phyloP scores from a whole-genome alignment of 805 yeast species.

The Starmerella bacillaris region DNA sequence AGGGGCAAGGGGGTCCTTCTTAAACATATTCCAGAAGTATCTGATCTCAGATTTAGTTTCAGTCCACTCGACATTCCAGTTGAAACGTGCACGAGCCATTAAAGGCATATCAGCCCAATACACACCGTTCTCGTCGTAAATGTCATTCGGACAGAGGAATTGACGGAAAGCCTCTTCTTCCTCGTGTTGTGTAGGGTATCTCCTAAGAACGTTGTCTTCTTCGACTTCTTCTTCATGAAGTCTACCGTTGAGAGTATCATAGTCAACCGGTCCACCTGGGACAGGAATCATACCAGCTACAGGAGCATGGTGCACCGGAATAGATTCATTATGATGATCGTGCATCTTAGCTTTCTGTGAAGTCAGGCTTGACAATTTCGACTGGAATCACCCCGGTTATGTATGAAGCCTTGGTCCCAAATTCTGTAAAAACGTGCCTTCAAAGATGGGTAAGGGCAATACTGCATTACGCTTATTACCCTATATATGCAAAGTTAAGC shows the following conservation, averaged over 20 bases:
- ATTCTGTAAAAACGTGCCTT: neutral
- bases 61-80: slow-evolving; percentile 17
- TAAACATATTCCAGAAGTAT: slow-evolving; percentile 18
- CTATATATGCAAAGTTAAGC: neutral
- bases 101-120: slow-evolving; percentile 27
- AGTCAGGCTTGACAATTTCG: neutral
- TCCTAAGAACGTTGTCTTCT: slow-evolving; percentile 15
- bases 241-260: slow-evolving; percentile 25
- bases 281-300: slow-evolving; percentile 23
- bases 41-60: slow-evolving; percentile 20
- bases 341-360: neutral
- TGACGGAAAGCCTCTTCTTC: slow-evolving; percentile 23
- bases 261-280: slow-evolving; percentile 25
- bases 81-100: slow-evolving; percentile 18
- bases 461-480: neutral
- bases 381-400: neutral
- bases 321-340: neutral
- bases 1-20: slow-evolving; percentile 23
- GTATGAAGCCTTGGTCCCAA: neutral
- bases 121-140: slow-evolving; percentile 21
- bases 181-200: slow-evolving; percentile 18
- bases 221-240: slow-evolving; percentile 16
- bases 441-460: neutral
- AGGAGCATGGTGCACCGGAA: slow-evolving; percentile 21
- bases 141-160: slow-evolving; percentile 22